A percentile compares a stretch with the other conserved stretches of the same genome.
Conservation (phyloP, 2,329 filamentous ascomycete species). For the Fusarium sp. region DNA sequence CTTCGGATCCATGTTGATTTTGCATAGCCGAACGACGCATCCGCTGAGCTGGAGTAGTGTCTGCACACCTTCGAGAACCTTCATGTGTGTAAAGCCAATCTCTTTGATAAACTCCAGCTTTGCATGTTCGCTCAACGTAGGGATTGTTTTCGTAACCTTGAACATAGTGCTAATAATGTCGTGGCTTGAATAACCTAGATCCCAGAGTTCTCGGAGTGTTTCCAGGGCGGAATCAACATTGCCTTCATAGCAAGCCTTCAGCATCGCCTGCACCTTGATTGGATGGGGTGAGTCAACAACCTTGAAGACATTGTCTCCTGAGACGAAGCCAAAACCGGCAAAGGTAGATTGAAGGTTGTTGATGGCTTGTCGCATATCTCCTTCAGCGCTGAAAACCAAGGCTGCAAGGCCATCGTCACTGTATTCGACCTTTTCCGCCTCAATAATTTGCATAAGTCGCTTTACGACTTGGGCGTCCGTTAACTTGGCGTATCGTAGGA, state of each 20-base stretch:
- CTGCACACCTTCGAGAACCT: slow-evolving; percentile 97
- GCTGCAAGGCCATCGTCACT: slow-evolving; percentile 94
- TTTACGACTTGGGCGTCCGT: slow-evolving; percentile 95
- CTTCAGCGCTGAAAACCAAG: slow-evolving; percentile 96
- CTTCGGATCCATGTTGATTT: slow-evolving; percentile 95
- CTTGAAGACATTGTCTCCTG: slow-evolving; percentile 96
- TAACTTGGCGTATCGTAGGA: slow-evolving; percentile 90
- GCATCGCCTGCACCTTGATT: slow-evolving; percentile 98
- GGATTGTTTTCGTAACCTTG: slow-evolving; percentile 95
- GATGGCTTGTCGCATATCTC: slow-evolving; percentile 98
- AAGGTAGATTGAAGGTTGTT: slow-evolving; percentile 96
- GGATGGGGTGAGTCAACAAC: slow-evolving; percentile 98
- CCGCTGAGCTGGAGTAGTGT: slow-evolving; percentile 94
- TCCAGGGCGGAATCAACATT: slow-evolving; percentile 91
- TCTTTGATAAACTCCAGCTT: slow-evolving; percentile 98
- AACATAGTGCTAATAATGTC: slow-evolving; percentile 99
- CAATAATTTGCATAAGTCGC: slow-evolving; percentile 89
- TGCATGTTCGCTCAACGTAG: slow-evolving; percentile 89
- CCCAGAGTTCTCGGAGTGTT: slow-evolving; percentile 89
- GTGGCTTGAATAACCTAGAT: slow-evolving; percentile 95
- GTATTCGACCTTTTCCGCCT: slow-evolving; percentile 89
- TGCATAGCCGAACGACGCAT: slow-evolving; percentile 90
- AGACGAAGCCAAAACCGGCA: slow-evolving; percentile 97
- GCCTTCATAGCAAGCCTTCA: slow-evolving; percentile 95
- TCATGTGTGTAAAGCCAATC: slow-evolving; percentile 99